Percentiles rank a stretch among this genome's conserved stretches.
phyloP scores from a whole-genome alignment of 2,329 filamentous ascomycete genomes.

The Colletotrichum liaoningense region DNA sequence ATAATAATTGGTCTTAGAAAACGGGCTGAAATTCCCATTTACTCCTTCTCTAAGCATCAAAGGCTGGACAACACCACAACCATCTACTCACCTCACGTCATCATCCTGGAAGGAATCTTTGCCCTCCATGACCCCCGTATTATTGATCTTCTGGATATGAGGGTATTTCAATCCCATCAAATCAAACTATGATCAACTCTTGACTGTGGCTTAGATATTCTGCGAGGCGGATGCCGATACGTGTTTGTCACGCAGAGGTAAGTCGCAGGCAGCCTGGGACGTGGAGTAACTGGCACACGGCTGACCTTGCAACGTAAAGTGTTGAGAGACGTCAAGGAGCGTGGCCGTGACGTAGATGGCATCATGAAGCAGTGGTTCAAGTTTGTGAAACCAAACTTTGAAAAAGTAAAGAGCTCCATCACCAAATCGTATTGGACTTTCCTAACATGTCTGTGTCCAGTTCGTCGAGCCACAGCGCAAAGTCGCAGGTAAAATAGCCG shows the following conservation, averaged over 20 bases:
- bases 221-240: conserved; percentile 96
- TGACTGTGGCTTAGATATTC: conserved; percentile 74
- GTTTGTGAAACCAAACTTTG: conserved; percentile 97
- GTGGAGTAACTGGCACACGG: conserved; percentile 10
- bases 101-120: conserved; percentile 96
- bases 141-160: conserved; percentile 89
- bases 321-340: conserved; percentile 87
- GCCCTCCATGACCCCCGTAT: conserved; percentile 91
- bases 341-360: conserved; percentile 91
- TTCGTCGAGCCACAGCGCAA: conserved; percentile 93
- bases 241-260: conserved; percentile 89
- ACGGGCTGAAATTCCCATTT: conserved; percentile 90
- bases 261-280: conserved; percentile 45
- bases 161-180: conserved; percentile 61
- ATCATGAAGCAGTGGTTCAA: conserved; percentile 98
- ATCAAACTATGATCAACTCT: neutral
- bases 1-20: conserved; percentile 64
- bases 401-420: conserved; percentile 64
- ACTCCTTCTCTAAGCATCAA: conserved; percentile 94
- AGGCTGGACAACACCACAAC: conserved; percentile 82
- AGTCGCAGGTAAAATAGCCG: conserved; percentile 71
- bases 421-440: neutral
- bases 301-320: conserved; percentile 59
- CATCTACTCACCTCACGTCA: conserved; percentile 95
- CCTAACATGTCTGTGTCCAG: conserved; percentile 37